Base-by-base conservation (phyloP, 2,329 filamentous ascomycete species). In the Stachybotrys chlorohalonatus region DNA sequence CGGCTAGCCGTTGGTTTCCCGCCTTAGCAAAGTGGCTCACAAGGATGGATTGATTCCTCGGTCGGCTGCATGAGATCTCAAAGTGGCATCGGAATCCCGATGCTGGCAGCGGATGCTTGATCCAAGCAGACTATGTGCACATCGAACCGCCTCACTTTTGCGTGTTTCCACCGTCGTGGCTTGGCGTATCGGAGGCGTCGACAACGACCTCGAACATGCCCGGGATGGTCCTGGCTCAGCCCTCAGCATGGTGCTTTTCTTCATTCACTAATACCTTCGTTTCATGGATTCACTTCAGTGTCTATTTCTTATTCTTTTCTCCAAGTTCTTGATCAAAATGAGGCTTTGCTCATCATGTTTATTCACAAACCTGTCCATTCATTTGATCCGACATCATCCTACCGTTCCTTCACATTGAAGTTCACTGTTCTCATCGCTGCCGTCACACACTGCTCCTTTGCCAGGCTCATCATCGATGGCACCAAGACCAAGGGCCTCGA, bases 361-460 rank as follows among this genome's bases (percentile, higher is more conserved):
- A 9, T 5, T 42, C 36, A 24, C 36, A 42, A 42, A 42, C 36
- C 36, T 9, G 13, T 42, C 36, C 36, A 42, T 13, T 42, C 46
- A 11, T 47, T 7, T 47, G 46, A 47, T 47, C 17, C 9, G 17
- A n/a, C 46, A 47, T 47, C 46, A 16, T 13, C 7, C 46, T 5
- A 45, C 17, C 46, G 17, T 30, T 15, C n/a, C 48, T 50, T 50
- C 48, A 50, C 31, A 2, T 57, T 56, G 55, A 56, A 56, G 53
- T 49, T 54, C 39, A 51, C 55, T 8, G 24, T 50, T n/a, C 16
- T 51, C 47, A 32, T 51, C 16, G 51, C 53, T 39, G n/a, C 48
- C 47, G 36, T 39, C n/a, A 55, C 62, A 15, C 64, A 66, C 54
- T 66, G 65, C 58, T 61, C 64, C 56, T 65, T 66, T 53, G 63